Evolutionary conservation across 139 green algal species (phyloP).

Genomic region (Dunaliella primolecta): DNA sequence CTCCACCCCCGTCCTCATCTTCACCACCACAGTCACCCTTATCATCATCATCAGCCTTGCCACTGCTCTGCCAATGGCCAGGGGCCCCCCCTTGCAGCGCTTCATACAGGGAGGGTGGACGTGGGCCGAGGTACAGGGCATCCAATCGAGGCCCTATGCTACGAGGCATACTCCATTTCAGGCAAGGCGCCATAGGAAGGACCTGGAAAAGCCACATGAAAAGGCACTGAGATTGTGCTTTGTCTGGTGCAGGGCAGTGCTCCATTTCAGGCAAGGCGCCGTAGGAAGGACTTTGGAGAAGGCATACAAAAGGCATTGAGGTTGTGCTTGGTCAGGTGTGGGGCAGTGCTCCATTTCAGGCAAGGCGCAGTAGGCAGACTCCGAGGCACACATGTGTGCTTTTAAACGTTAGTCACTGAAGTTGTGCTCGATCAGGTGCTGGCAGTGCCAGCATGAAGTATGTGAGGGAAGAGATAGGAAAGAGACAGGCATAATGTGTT

Average conservation of each 20-base stretch:
- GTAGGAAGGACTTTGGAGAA: background rate
- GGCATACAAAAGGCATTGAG: background rate
- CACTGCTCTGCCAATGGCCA: too few relatives aligned
- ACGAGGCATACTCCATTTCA: slow-evolving; percentile 4
- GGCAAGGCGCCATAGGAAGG: too few relatives aligned
- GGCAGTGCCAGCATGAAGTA: too few relatives aligned
- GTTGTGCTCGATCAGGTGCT: background rate
- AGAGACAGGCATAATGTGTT: too few relatives aligned
- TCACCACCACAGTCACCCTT: background rate
- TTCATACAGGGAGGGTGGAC: background rate
- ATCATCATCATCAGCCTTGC: background rate
- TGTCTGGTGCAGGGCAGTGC: background rate
- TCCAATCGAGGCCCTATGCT: background rate
- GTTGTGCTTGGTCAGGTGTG: background rate
- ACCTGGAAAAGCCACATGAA: background rate
- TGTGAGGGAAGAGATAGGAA: too few relatives aligned
- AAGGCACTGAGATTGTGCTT: background rate
- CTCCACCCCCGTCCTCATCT: background rate
- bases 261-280: background rate
- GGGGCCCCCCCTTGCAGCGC: slow-evolving; percentile 4
- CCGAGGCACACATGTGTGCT: too few relatives aligned
- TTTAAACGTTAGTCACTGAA: too few relatives aligned
- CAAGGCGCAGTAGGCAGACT: background rate
- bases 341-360: background rate
- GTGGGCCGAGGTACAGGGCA: background rate